Conservation (phyloP, 768 basidiomycete species). For the Kwoniella dejecticola region DNA sequence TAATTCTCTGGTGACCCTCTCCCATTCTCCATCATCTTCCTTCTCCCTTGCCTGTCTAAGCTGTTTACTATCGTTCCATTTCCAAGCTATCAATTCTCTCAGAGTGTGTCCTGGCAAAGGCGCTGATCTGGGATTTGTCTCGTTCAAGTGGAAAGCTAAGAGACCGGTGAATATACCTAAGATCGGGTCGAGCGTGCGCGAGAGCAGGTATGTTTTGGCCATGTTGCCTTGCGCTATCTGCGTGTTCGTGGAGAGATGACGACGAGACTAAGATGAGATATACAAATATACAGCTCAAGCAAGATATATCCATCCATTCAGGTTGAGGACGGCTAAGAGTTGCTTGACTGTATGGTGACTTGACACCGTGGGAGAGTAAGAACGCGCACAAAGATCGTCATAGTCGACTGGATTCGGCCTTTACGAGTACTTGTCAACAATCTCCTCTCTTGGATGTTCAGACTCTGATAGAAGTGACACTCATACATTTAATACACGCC, state of each 20-base stretch:
- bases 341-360: too few species aligned
- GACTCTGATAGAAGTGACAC: too few species aligned
- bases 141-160: slow-evolving; percentile 54
- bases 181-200: slow-evolving; percentile 51
- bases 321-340: too few species aligned
- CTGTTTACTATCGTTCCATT: slow-evolving; percentile 35
- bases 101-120: slow-evolving; percentile 51
- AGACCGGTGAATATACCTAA: slow-evolving; percentile 54
- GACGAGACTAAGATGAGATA: too few species aligned
- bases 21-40: slow-evolving; percentile 42
- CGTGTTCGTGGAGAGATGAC: background rate
- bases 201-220: slow-evolving; percentile 52
- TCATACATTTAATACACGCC: too few species aligned
- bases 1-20: slow-evolving; percentile 47
- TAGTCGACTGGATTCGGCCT: background rate
- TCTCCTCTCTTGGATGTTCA: too few species aligned
- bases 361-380: too few species aligned
- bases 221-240: slow-evolving; percentile 23
- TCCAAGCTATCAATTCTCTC: slow-evolving; percentile 50
- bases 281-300: too few species aligned
- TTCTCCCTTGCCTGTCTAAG: slow-evolving; percentile 11
- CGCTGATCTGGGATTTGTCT: slow-evolving; percentile 54
- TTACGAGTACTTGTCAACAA: too few species aligned
- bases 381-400: background rate
- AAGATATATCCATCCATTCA: too few species aligned